A percentile compares a stretch with the other conserved stretches of the same genome.
Evolutionary conservation across 176 grass and related monocot species (phyloP).

Genomic region (Dactylis glomerata): DNA sequence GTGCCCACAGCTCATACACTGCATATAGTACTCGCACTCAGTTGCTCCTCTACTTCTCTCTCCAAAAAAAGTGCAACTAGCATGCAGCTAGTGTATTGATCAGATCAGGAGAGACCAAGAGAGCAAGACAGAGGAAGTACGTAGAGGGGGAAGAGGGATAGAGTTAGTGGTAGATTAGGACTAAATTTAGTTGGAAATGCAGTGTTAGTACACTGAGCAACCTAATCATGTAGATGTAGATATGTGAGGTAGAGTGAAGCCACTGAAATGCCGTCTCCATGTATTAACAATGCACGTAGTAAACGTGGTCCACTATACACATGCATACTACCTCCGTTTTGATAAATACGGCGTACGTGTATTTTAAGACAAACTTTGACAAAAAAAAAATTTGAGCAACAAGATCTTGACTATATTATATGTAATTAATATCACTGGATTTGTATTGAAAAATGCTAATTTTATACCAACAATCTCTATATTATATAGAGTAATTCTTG

Average conservation of each 20-base stretch:
- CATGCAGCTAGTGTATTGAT: not conserved
- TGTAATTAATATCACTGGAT: too few relatives aligned
- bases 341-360: too few relatives aligned
- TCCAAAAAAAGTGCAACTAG: not conserved
- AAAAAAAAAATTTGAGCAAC: too few relatives aligned
- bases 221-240: not conserved
- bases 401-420: too few relatives aligned
- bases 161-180: not conserved
- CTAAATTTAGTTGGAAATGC: not conserved
- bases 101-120: not conserved
- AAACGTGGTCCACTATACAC: too few relatives aligned
- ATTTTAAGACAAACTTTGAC: too few relatives aligned
- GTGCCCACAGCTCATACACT: slow-evolving; percentile 2
- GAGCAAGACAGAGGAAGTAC: too few relatives aligned
- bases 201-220: not conserved
- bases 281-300: not conserved
- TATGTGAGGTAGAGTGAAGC: not conserved
- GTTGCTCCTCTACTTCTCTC: not conserved
- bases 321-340: too few relatives aligned
- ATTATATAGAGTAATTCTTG: too few relatives aligned
- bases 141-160: not conserved
- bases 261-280: not conserved
- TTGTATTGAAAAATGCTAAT: too few relatives aligned
- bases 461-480: too few relatives aligned
- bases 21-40: not conserved